Conservation (phyloP, 2,329 filamentous ascomycete genomes). For the Fragosphaeria purpurea region DNA sequence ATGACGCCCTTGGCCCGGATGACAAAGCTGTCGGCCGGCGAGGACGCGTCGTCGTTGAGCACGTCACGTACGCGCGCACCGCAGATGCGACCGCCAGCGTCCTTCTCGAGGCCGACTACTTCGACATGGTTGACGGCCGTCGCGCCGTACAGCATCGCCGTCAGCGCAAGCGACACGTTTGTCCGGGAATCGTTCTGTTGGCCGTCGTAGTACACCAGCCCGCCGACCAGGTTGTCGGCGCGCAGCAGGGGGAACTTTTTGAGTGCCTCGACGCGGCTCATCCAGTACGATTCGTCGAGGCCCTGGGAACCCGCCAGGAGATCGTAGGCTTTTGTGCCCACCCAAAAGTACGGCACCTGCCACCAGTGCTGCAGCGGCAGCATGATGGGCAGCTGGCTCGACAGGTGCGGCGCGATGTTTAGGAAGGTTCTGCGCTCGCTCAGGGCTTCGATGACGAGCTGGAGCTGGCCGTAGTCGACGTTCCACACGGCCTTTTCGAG, state of each 20-base stretch:
- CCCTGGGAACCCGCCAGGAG: constrained; percentile 71
- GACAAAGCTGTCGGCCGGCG: constrained; percentile 47
- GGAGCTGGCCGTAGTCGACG: constrained; percentile 73
- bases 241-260: constrained; percentile 71
- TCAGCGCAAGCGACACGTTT: constrained; percentile 76
- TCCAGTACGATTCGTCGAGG: constrained; percentile 73
- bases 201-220: constrained; percentile 78
- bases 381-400: constrained; percentile 73
- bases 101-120: constrained; percentile 48
- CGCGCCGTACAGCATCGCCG: constrained; percentile 67
- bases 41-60: constrained; percentile 35
- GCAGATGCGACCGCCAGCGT: constrained; percentile 55
- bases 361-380: constrained; percentile 75
- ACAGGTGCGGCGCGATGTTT: constrained; percentile 73
- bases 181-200: constrained; percentile 82
- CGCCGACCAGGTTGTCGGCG: constrained; percentile 57
- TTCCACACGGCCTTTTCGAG: constrained; percentile 82
- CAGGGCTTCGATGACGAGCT: constrained; percentile 70
- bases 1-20: constrained; percentile 71
- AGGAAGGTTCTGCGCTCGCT: constrained; percentile 76
- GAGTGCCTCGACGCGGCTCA: constrained; percentile 66
- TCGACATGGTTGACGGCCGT: constrained; percentile 76
- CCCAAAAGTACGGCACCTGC: constrained; percentile 68
- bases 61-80: constrained; percentile 59
- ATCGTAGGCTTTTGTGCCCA: constrained; percentile 68